These are phyloP conservation scores for Pezicula carpinea DNA, from an alignment of 2,329 filamentous ascomycete genomes.

Conservation along the genomic window DNA sequence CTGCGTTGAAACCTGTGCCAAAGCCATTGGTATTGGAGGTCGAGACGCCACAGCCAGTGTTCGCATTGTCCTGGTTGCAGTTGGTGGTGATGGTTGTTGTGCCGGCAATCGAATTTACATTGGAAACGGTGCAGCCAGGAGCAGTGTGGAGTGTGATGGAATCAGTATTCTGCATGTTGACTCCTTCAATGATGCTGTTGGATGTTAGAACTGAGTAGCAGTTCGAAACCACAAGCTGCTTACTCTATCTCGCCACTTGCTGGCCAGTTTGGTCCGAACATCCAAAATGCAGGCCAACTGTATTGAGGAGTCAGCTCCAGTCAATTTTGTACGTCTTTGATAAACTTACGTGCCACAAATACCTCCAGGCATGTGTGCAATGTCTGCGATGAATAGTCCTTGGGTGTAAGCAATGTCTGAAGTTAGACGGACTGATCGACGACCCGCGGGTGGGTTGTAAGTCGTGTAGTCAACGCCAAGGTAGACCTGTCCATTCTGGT, in stretches of 20 bases:
- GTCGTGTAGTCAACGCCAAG: slow-evolving; percentile 65
- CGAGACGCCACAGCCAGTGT: slow-evolving; percentile 30
- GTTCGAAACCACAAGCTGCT: neutral
- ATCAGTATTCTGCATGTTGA: slow-evolving; percentile 56
- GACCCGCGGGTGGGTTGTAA: slow-evolving; percentile 43
- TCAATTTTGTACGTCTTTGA: neutral
- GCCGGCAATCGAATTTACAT: slow-evolving; percentile 37
- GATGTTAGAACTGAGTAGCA: neutral
- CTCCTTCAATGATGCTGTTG: slow-evolving; percentile 67
- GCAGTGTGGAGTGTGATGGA: slow-evolving; percentile 58
- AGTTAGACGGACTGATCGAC: slow-evolving; percentile 60
- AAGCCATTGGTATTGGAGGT: slow-evolving; percentile 42
- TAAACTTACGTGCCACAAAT: slow-evolving; percentile 47
- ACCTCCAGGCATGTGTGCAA: slow-evolving; percentile 68
- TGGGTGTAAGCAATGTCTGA: slow-evolving; percentile 60
- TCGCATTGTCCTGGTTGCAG: slow-evolving; percentile 44
- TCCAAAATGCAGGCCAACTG: slow-evolving; percentile 67
- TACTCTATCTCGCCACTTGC: slow-evolving; percentile 51
- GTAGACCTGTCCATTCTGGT: slow-evolving; percentile 52
- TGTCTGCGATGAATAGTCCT: slow-evolving; percentile 67
- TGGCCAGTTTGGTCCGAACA: slow-evolving; percentile 56
- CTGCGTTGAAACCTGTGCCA: slow-evolving; percentile 62
- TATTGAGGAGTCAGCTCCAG: neutral
- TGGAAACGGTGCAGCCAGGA: slow-evolving; percentile 38
- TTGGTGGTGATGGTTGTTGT: slow-evolving; percentile 32